Conservation (phyloP, 2,329 filamentous ascomycete genomes). For the Epichloe hybrida region DNA sequence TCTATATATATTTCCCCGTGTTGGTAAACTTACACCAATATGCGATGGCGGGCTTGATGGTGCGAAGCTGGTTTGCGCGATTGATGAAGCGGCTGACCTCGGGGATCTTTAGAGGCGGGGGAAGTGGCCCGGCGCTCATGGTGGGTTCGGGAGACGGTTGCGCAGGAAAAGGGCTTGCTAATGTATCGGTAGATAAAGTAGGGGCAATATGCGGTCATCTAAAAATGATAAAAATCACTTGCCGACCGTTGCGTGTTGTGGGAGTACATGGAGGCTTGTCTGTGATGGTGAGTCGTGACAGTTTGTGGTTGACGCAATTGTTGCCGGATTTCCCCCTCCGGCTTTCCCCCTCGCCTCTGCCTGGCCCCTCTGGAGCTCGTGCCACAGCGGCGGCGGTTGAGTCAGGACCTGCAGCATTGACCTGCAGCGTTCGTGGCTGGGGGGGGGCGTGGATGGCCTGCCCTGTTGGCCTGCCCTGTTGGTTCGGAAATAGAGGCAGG, state of each 20-base stretch:
- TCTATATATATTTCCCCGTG: background rate
- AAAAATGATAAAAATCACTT: background rate
- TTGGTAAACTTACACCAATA: conserved; percentile 70
- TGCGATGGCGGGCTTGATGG: conserved; percentile 71
- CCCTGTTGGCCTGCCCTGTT: background rate
- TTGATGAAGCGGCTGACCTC: conserved; percentile 76
- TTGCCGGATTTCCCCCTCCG: no score
- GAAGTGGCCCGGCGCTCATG: conserved; percentile 49
- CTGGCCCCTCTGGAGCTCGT: background rate
- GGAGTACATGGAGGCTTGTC: background rate
- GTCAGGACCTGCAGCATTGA: background rate
- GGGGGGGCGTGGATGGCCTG: no score
- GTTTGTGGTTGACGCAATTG: background rate
- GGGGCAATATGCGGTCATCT: no score
- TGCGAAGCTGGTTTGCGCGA: conserved; percentile 72
- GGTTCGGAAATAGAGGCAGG: background rate
- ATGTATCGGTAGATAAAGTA: background rate
- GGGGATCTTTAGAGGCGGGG: conserved; percentile 50
- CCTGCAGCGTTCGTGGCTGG: background rate
- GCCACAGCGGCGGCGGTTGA: background rate
- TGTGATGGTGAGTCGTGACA: background rate
- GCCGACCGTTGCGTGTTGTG: background rate
- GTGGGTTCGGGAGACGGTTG: background rate
- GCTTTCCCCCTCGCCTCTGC: no score
- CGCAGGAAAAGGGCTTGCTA: no score